Conservation (phyloP, 176 grass and related monocot species). For the Oryza glaberrima region DNA sequence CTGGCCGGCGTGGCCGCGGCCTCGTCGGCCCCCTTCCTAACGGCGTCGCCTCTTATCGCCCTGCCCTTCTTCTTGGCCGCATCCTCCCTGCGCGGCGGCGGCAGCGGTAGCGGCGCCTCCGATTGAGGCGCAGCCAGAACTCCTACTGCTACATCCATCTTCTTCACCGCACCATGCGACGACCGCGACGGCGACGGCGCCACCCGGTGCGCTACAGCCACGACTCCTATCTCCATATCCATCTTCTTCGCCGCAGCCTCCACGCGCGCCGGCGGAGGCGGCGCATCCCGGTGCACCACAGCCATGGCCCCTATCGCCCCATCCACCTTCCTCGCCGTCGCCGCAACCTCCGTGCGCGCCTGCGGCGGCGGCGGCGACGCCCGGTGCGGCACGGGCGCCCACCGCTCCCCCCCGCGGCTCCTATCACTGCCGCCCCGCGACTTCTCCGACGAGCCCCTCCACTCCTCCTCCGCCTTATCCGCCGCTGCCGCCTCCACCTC, state of each 20-base stretch:
- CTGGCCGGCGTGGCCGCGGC: not conserved
- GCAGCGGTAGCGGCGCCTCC: not conserved
- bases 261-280: no score
- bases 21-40: not conserved
- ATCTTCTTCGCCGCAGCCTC: not conserved
- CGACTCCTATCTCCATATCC: not conserved
- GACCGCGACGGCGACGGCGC: not conserved
- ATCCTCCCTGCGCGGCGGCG: not conserved
- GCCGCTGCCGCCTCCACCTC: constrained; percentile 8
- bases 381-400: constrained; percentile 6
- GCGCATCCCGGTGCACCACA: no score
- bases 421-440: constrained; percentile 4
- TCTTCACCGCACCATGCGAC: not conserved
- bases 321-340: not conserved
- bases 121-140: constrained; percentile 8
- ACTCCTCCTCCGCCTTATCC: not conserved
- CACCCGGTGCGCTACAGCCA: not conserved
- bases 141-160: not conserved
- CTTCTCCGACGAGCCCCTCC: not conserved
- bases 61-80: not conserved
- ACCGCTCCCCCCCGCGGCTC: not conserved
- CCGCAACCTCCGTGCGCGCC: not conserved
- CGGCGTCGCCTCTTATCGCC: not conserved
- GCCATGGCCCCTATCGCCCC: not conserved
- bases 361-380: not conserved